Conservation (phyloP, 768 basidiomycete genomes). For the Lepiota brunneoincarnata region DNA sequence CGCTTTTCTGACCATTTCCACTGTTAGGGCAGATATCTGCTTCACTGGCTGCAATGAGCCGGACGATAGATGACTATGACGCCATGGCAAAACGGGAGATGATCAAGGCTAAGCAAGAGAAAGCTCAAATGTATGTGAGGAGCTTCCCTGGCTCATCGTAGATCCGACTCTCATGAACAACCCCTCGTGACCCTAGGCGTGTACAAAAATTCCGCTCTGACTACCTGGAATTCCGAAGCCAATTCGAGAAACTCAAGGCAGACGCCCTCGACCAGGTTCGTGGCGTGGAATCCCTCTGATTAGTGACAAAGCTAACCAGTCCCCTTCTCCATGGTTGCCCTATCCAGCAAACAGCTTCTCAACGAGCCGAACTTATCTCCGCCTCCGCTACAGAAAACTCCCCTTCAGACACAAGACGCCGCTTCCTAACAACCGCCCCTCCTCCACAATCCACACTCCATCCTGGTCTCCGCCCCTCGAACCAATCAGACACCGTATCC, state of each 20-base stretch:
- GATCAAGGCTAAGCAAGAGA: slow-evolving; percentile 95
- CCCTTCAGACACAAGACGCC: slow-evolving; percentile 62
- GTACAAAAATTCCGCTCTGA: slow-evolving; percentile 90
- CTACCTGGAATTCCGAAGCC: slow-evolving; percentile 74
- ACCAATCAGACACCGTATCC: slow-evolving; percentile 50
- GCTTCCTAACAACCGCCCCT: slow-evolving; percentile 49
- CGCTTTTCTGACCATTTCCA: slow-evolving; percentile 19
- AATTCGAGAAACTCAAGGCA: slow-evolving; percentile 78
- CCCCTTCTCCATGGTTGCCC: neutral
- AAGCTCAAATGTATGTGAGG: slow-evolving; percentile 76
- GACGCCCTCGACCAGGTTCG: slow-evolving; percentile 51
- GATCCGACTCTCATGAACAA: neutral
- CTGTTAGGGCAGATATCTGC: slow-evolving; percentile 92
- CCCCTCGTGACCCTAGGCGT: slow-evolving; percentile 50
- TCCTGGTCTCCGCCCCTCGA: slow-evolving; percentile 42
- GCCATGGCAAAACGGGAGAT: slow-evolving; percentile 96
- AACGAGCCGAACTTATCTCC: slow-evolving; percentile 65
- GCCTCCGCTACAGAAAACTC: slow-evolving; percentile 36
- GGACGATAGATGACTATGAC: slow-evolving; percentile 97
- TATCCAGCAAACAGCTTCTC: slow-evolving; percentile 52
- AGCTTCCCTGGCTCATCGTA: neutral
- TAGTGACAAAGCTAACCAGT: neutral
- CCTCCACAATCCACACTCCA: slow-evolving; percentile 50
- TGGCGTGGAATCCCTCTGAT: slow-evolving; percentile 4
- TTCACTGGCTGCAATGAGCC: slow-evolving; percentile 90